Conservation (phyloP, 2,329 filamentous ascomycete genomes). For the Fusarium sp. region DNA sequence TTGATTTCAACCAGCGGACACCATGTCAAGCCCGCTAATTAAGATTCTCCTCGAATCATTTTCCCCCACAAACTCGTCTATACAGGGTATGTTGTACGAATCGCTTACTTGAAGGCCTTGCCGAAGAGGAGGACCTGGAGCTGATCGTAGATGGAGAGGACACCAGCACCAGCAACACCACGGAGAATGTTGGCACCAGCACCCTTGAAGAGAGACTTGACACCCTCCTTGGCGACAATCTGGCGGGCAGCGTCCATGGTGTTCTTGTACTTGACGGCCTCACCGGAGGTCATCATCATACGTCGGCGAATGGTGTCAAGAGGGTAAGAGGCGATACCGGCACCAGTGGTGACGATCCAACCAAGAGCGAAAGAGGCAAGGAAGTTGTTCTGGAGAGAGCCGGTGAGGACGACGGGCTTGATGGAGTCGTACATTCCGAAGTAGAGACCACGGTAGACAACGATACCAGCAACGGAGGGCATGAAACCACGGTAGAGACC, state of each 20-base stretch:
- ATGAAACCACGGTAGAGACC: slow-evolving; percentile 99
- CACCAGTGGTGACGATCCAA: slow-evolving; percentile 99
- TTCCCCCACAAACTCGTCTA: slow-evolving; percentile 53
- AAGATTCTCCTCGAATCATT: slow-evolving; percentile 45
- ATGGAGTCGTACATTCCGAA: slow-evolving; percentile 99
- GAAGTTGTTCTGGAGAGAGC: slow-evolving; percentile 95
- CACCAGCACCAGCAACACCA: slow-evolving; percentile 99
- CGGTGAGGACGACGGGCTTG: slow-evolving; percentile 97
- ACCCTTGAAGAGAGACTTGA: slow-evolving; percentile 99
- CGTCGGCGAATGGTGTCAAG: slow-evolving; percentile 99
- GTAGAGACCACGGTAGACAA: slow-evolving; percentile 99
- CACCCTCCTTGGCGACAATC: slow-evolving; percentile 97
- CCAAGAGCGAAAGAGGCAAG: slow-evolving; percentile 98
- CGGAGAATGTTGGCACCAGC: slow-evolving; percentile 99
- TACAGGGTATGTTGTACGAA: slow-evolving; percentile 53
- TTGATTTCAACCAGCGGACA: slow-evolving; percentile 57
- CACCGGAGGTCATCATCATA: slow-evolving; percentile 99
- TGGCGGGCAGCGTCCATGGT: slow-evolving; percentile 94
- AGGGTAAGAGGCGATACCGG: slow-evolving; percentile 99
- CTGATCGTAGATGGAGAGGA: slow-evolving; percentile 99
- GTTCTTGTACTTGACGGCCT: slow-evolving; percentile 99
- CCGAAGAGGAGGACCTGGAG: slow-evolving; percentile 99
- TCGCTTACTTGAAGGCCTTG: slow-evolving; percentile 91
- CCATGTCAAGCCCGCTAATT: slow-evolving; percentile 53
- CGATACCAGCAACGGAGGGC: slow-evolving; percentile 98